phyloP scores from a whole-genome alignment of 2,329 filamentous ascomycete genomes.

The Colletotrichum camelliae region DNA sequence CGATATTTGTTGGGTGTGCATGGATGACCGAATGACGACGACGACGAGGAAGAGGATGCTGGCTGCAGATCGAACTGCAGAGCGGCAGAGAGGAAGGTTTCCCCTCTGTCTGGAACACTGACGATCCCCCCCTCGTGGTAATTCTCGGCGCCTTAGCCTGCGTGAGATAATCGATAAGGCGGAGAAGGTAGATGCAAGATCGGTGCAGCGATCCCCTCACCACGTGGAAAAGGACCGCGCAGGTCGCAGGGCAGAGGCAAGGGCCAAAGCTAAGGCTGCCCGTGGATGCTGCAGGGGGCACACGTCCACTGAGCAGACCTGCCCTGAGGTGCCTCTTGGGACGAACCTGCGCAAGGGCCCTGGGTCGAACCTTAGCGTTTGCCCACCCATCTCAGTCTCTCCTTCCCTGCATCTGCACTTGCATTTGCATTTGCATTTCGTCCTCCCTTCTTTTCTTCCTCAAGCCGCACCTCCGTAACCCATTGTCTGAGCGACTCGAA shows the following conservation, averaged over 20 bases:
- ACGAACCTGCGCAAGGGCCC: constrained; percentile 4
- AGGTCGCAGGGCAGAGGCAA: not conserved
- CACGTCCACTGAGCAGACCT: not conserved
- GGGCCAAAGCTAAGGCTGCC: no score
- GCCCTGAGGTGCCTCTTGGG: no score
- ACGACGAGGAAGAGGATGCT: not conserved
- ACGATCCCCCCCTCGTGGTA: not conserved
- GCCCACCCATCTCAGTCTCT: not conserved
- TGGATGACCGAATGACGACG: not conserved
- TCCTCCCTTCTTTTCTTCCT: not conserved
- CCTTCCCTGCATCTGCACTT: not conserved
- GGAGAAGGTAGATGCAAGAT: not conserved
- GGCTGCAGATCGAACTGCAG: not conserved
- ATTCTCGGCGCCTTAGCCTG: not conserved
- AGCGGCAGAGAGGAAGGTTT: not conserved
- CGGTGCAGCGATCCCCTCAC: not conserved
- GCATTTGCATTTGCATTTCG: not conserved
- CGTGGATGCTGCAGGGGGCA: no score
- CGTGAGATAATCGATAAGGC: not conserved
- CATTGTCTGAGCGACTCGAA: not conserved
- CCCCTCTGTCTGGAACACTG: not conserved
- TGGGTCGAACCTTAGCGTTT: not conserved
- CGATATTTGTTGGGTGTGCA: not conserved
- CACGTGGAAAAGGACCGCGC: not conserved
- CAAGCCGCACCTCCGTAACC: not conserved